phyloP scores from a whole-genome alignment of 2,329 filamentous ascomycete genomes.

The Byssothecium circinans region DNA sequence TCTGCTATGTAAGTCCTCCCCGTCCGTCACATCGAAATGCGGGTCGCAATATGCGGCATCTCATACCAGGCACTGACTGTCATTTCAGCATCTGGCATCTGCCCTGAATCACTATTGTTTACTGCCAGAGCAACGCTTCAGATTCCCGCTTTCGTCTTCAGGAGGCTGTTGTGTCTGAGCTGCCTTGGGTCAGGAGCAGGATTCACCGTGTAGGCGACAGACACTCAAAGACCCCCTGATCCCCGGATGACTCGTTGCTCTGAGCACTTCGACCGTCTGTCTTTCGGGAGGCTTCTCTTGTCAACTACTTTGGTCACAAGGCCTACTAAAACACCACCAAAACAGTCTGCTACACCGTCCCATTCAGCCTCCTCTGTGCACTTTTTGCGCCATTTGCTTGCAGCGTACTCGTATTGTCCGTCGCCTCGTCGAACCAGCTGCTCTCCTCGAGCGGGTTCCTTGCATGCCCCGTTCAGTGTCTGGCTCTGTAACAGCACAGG shows the following conservation, averaged over 20 bases:
- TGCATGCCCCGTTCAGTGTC: constrained; percentile 20
- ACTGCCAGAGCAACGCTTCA: constrained; percentile 27
- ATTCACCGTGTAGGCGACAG: constrained; percentile 31
- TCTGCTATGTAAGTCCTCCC: constrained; percentile 39
- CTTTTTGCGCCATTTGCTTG: constrained; percentile 28
- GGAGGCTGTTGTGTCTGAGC: constrained; percentile 31
- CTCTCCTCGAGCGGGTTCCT: constrained; percentile 16
- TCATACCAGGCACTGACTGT: constrained; percentile 36
- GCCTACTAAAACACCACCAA: constrained; percentile 25
- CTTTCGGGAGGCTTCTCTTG: constrained; percentile 33
- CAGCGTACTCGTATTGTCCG: constrained; percentile 25
- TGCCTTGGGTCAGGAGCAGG: constrained; percentile 29
- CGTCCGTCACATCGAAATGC: constrained; percentile 35
- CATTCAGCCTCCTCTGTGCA: constrained; percentile 17
- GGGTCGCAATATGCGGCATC: constrained; percentile 35
- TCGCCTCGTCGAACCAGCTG: constrained; percentile 18
- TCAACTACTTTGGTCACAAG: constrained; percentile 35
- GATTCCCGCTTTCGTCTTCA: constrained; percentile 35
- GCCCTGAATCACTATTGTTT: constrained; percentile 40
- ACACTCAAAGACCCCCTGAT: constrained; percentile 40
- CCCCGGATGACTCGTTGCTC: constrained; percentile 43
- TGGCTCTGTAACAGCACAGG: constrained; percentile 17
- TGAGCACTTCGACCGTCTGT: constrained; percentile 38
- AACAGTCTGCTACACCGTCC: constrained; percentile 21
- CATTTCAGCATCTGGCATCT: constrained; percentile 40